Conservation (phyloP, 1,284 basidiomycete genomes). For the Marasmius fiardii region DNA sequence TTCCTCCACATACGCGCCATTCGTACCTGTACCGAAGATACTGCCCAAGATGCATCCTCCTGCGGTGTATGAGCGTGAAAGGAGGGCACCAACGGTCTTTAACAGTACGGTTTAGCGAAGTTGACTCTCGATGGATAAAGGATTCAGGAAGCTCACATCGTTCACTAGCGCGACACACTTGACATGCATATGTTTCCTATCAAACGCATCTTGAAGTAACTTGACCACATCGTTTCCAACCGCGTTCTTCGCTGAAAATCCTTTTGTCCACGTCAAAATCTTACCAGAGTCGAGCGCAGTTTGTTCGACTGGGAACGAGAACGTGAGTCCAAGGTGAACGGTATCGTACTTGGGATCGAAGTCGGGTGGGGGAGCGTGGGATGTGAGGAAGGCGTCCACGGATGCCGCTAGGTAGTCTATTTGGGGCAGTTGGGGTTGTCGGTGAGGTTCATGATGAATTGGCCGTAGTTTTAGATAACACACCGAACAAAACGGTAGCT, state of each 20-base stretch:
- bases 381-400: constrained; percentile 88
- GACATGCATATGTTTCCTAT: constrained; percentile 92
- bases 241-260: constrained; percentile 89
- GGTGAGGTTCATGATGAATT: too few relatives aligned
- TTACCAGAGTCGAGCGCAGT: constrained; percentile 88
- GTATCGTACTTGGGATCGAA: constrained; percentile 39
- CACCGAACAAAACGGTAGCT: constrained; percentile 80
- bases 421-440: constrained; percentile 4
- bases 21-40: constrained; percentile 98
- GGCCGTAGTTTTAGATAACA: constrained; percentile 21
- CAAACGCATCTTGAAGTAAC: constrained; percentile 90
- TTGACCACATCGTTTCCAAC: constrained; percentile 91
- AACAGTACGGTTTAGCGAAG: too few relatives aligned
- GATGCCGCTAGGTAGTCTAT: constrained; percentile 95
- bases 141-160: constrained; percentile 60
- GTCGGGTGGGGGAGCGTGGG: constrained; percentile 23
- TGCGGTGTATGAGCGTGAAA: constrained; percentile 89
- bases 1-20: constrained; percentile 94
- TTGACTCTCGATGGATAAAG: constrained; percentile 8
- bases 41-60: constrained; percentile 88
- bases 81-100: constrained; percentile 90
- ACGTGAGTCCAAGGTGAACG: constrained; percentile 88
- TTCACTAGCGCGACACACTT: constrained; percentile 94
- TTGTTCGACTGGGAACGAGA: constrained; percentile 97
- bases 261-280: constrained; percentile 97